Evolutionary conservation across 495 filamentous ascomycete species (phyloP).

Genomic region (Penicillium canariense): DNA sequence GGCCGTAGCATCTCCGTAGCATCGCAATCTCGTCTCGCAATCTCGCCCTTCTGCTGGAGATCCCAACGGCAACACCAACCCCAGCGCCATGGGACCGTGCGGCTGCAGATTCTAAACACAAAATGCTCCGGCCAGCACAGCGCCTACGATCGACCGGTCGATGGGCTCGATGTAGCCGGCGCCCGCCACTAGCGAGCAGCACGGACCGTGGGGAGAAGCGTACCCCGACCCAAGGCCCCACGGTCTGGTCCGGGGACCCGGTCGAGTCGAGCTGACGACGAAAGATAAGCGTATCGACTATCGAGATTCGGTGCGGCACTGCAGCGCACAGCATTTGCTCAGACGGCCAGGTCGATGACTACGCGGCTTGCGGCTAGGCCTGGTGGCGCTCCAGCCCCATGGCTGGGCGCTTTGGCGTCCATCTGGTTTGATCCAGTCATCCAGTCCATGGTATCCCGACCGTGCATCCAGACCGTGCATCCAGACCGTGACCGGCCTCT

Average conservation of each 20-base stretch:
- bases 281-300: constrained; percentile 3
- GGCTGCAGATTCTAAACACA: constrained; percentile 4
- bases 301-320: not conserved
- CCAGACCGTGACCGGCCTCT: no score
- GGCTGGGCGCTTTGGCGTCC: not conserved
- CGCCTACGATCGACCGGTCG: constrained; percentile 10
- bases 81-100: constrained; percentile 1
- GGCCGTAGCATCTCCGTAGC: not conserved
- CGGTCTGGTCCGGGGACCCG: no score
- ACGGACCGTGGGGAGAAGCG: constrained; percentile 4
- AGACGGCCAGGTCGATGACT: not conserved
- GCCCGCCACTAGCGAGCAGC: constrained; percentile 6
- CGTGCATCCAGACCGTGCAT: no score
- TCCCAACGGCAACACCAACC: not conserved
- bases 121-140: constrained; percentile 4
- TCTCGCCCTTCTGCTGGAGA: not conserved
- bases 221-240: no score
- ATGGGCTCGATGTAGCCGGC: constrained; percentile 2
- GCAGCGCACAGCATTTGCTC: not conserved
- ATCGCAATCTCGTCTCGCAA: not conserved
- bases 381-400: not conserved
- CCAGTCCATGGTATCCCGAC: no score
- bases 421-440: no score
- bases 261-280: no score
- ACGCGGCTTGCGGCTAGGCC: not conserved